Percentiles rank a stretch among this genome's conserved stretches.
These are phyloP conservation scores for Aspergillus felis DNA, from an alignment of 2,329 filamentous ascomycete species.

Conservation along the genomic window DNA sequence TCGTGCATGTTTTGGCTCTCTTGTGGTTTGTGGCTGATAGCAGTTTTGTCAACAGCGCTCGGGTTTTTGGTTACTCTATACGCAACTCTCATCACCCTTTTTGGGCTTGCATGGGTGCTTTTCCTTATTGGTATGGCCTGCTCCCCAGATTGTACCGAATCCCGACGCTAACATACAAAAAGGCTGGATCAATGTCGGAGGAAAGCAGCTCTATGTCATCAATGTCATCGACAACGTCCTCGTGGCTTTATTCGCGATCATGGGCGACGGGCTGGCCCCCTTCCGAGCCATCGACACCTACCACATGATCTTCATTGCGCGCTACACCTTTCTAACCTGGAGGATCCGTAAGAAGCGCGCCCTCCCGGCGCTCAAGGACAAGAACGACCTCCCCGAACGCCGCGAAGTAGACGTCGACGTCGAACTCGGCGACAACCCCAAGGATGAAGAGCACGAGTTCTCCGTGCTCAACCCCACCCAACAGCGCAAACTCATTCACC, in stretches of 20 bases:
- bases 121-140: conserved; percentile 66
- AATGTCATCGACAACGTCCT: conserved; percentile 69
- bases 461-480: conserved; percentile 64
- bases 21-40: not conserved
- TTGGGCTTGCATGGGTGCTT: conserved; percentile 84
- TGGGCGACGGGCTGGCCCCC: conserved; percentile 67
- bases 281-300: conserved; percentile 81
- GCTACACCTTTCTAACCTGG: conserved; percentile 66
- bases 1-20: not conserved
- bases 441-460: conserved; percentile 51
- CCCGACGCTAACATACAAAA: conserved; percentile 2
- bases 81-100: conserved; percentile 75
- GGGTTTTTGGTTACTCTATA: conserved; percentile 83
- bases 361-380: conserved; percentile 61
- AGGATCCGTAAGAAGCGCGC: conserved; percentile 58
- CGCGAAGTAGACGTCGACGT: conserved; percentile 42
- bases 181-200: conserved; percentile 78
- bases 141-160: not conserved
- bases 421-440: conserved; percentile 39
- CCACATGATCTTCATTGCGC: conserved; percentile 78
- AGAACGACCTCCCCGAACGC: conserved; percentile 62
- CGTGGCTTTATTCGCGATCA: conserved; percentile 66
- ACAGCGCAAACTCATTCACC: conserved; percentile 67
- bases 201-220: conserved; percentile 64
- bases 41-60: conserved; percentile 49